Evolutionary conservation across 2,329 filamentous ascomycete genomes (phyloP).

Genomic region (Ceratocystis cacaofunesta): DNA sequence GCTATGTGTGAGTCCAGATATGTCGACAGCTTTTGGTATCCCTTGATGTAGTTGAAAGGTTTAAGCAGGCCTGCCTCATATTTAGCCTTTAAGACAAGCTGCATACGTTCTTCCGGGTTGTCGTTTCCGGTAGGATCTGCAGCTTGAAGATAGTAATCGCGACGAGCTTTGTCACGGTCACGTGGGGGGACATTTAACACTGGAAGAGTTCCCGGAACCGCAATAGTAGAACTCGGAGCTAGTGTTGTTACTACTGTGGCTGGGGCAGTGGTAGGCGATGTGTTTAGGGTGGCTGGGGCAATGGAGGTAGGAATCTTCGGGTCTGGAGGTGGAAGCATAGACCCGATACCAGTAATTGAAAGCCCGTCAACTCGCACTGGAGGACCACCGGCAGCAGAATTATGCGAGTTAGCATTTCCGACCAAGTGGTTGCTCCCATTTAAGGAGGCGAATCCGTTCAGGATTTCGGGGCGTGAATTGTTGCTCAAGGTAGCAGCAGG

Average conservation of each 20-base stretch:
- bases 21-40: slow-evolving; percentile 73
- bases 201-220: slow-evolving; percentile 10
- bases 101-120: slow-evolving; percentile 90
- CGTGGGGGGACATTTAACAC: slow-evolving; percentile 16
- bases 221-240: not conserved
- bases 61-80: slow-evolving; percentile 89
- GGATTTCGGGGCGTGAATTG: slow-evolving; percentile 3
- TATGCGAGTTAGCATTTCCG: not conserved
- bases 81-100: slow-evolving; percentile 84
- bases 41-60: slow-evolving; percentile 97
- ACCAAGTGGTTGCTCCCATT: not conserved
- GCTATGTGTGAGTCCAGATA: slow-evolving; percentile 88
- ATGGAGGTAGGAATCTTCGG: not conserved
- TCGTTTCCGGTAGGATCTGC: slow-evolving; percentile 62
- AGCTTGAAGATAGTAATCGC: slow-evolving; percentile 93
- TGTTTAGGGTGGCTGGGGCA: not conserved
- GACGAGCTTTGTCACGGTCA: slow-evolving; percentile 49
- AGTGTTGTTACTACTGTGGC: not conserved
- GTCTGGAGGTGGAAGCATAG: slow-evolving; percentile 36
- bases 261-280: not conserved
- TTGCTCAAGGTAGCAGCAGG: slow-evolving; percentile 19
- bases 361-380: not conserved
- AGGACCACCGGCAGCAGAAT: slow-evolving; percentile 1
- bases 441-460: slow-evolving; percentile 9
- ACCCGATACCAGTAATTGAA: slow-evolving; percentile 22